phyloP scores from a whole-genome alignment of 495 filamentous ascomycete genomes.

The Aspergillus saccharolyticus region DNA sequence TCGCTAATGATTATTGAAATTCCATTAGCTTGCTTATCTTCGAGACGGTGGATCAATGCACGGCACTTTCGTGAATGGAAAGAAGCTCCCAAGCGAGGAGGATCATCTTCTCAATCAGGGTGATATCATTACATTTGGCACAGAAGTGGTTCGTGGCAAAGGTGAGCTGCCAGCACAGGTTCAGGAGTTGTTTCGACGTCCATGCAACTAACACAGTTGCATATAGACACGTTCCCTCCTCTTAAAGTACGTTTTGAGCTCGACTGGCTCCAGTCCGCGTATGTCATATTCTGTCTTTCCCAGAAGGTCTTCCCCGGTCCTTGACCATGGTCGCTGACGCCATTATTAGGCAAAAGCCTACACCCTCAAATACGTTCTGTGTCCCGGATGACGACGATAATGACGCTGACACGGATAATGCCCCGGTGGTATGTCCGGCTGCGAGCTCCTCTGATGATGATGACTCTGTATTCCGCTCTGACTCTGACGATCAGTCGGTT shows the following conservation, averaged over 20 bases:
- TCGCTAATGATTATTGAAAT: neutral
- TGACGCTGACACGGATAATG: slow-evolving; percentile 13
- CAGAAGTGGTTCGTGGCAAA: slow-evolving; percentile 47
- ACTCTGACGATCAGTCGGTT: slow-evolving; percentile 18
- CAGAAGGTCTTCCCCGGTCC: too few species aligned
- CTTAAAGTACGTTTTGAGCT: slow-evolving; percentile 33
- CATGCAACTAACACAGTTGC: neutral
- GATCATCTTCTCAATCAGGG: slow-evolving; percentile 34
- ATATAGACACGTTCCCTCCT: slow-evolving; percentile 36
- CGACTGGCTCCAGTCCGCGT: slow-evolving; percentile 25
- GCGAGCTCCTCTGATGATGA: slow-evolving; percentile 9
- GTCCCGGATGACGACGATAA: slow-evolving; percentile 45
- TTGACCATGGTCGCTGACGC: slow-evolving; percentile 8
- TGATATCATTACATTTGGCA: slow-evolving; percentile 51
- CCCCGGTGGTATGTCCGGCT: neutral
- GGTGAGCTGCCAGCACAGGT: slow-evolving; percentile 25
- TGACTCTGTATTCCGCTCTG: slow-evolving; percentile 16
- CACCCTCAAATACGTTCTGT: slow-evolving; percentile 35
- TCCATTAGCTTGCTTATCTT: slow-evolving; percentile 35
- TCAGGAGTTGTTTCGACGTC: neutral
- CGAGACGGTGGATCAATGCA: slow-evolving; percentile 53
- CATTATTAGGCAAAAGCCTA: slow-evolving; percentile 8
- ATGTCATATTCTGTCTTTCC: neutral
- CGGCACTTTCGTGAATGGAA: slow-evolving; percentile 49
- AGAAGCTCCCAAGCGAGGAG: slow-evolving; percentile 33